Evolutionary conservation across 2,329 filamentous ascomycete genomes (phyloP).

Genomic region (Aureobasidium sp.): DNA sequence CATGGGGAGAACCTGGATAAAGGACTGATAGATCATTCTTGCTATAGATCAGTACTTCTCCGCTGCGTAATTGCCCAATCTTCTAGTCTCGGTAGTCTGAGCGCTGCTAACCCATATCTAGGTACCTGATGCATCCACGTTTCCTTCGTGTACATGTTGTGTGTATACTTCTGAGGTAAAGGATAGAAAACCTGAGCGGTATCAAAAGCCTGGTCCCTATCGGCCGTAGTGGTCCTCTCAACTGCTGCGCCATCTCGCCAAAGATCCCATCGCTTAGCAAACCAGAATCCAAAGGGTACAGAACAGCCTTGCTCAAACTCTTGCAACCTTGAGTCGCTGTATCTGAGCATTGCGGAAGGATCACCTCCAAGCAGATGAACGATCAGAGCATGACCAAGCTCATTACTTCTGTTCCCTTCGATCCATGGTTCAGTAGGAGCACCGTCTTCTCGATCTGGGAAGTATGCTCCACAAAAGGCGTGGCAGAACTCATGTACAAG

Average conservation of each 20-base stretch:
- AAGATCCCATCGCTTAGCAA: not conserved
- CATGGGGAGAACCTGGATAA: too few species aligned
- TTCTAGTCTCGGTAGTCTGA: not conserved
- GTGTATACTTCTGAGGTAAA: not conserved
- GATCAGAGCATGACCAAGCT: not conserved
- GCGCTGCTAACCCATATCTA: not conserved
- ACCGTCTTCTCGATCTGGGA: not conserved
- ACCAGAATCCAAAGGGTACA: not conserved
- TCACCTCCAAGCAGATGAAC: not conserved
- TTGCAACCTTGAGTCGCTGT: not conserved
- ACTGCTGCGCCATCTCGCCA: not conserved
- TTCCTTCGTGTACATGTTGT: not conserved
- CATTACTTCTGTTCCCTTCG: not conserved
- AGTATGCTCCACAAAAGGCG: not conserved
- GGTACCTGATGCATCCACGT: not conserved
- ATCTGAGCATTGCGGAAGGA: not conserved
- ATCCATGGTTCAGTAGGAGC: not conserved
- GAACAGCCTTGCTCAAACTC: not conserved
- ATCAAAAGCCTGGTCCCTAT: not conserved
- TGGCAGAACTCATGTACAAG: not conserved
- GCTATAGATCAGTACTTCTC: not conserved
- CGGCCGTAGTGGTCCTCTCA: not conserved
- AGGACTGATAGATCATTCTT: too few species aligned
- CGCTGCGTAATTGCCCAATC: not conserved
- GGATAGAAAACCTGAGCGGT: not conserved